Conservation (phyloP, 768 basidiomycete species). For the Agrocybe pediades region DNA sequence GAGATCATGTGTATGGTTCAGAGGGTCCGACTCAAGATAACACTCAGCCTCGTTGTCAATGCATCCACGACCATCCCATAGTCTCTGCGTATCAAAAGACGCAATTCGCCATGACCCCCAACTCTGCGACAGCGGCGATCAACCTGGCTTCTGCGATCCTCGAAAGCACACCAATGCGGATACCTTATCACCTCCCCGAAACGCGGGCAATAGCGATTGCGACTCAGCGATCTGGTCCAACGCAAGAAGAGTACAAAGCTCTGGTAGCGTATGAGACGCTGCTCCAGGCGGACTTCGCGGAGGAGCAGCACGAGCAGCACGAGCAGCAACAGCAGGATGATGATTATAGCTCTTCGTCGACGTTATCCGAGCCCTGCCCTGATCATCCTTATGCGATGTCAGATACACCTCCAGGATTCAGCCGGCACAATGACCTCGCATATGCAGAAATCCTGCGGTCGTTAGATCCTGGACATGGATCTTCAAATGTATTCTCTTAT, state of each 20-base stretch:
- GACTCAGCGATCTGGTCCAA: conserved; percentile 50
- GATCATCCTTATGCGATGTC: conserved; percentile 2
- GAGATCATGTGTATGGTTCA: background rate
- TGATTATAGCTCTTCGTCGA: no score
- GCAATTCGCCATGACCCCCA: conserved; percentile 29
- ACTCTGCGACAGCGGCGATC: conserved; percentile 46
- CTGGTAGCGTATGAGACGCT: conserved; percentile 45
- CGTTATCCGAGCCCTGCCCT: no score
- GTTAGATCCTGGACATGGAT: background rate
- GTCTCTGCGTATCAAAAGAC: conserved; percentile 8
- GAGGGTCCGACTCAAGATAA: no score
- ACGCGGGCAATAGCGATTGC: conserved; percentile 47
- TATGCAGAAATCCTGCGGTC: conserved; percentile 19
- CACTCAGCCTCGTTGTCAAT: background rate
- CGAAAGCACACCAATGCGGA: conserved; percentile 42
- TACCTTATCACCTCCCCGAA: conserved; percentile 53
- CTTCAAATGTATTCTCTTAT: conserved; percentile 18
- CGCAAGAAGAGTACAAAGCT: conserved; percentile 50
- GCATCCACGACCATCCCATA: background rate
- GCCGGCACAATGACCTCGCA: conserved; percentile 31
- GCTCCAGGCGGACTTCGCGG: conserved; percentile 42
- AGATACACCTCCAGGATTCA: conserved; percentile 20
- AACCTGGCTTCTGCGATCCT: conserved; percentile 55
- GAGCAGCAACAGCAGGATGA: background rate
- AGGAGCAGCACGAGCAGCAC: background rate